Base-by-base conservation (phyloP, 2,329 filamentous ascomycete species). In the Aspergillus tanneri region DNA sequence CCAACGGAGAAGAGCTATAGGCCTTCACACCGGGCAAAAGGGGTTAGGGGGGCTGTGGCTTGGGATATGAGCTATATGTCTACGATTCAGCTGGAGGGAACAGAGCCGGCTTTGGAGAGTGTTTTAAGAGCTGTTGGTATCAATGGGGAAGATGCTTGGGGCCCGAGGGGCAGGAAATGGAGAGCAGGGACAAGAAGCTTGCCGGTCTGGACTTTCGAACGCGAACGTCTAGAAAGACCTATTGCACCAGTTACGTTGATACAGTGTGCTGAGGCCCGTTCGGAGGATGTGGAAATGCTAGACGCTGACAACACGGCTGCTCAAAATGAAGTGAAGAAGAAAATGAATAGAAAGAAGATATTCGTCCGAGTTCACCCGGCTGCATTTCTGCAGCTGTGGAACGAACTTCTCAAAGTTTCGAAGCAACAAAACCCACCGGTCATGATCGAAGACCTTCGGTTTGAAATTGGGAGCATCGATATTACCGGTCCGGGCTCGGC, bases 41-140 rank as follows among this genome's bases (percentile, higher is more conserved):
- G 84, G 22, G 79, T 85, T 43, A 82, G 85, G 55, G 91, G 93
- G 4, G 86, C 86, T 18, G 77, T 97, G 35, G 85, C 85, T 1
- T 97, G 92, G 90, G 93, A 99, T 70, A 88, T 84, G 76, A 97
- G 91, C 66, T 99, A 96, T 66, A 87, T 93, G 75, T 88, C 88
- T 58, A 96, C 90, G 1, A 86, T 97, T 55, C 80, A 85, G 11
- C 66, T 97, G 3, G 84, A 86, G 57, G 93, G 91, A 0, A 72
- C 76, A 11, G 73, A 81, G 32, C 69, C 74, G 23, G 85, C 84
- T 44, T 72, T 96, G 32, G 75, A 84, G 46, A 79, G 80, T 28
- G 75, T 92, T 8, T 66, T 97, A 25, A 82, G 76, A 60, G 77
- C 76, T 4, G 59, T 96, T 2, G 85, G 87, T 1, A 68, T 90